These are phyloP conservation scores for Kwoniella mangroviensis DNA, from an alignment of 768 basidiomycete genomes.

Conservation along the genomic window DNA sequence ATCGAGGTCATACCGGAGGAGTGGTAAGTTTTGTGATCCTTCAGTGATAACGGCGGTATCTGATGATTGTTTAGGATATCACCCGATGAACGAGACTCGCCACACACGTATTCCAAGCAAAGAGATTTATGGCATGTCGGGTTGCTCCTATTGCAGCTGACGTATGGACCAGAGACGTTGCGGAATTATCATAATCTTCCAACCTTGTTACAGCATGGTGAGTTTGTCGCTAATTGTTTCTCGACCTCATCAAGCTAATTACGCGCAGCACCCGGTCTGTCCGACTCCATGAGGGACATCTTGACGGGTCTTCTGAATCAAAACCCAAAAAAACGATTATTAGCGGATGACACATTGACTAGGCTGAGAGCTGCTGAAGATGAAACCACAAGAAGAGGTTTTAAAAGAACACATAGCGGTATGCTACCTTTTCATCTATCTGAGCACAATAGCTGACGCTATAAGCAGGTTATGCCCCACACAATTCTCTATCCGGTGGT, in stretches of 20 bases:
- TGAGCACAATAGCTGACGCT: background rate
- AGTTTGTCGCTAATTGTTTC: constrained; percentile 3
- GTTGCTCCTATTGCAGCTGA: constrained; percentile 80
- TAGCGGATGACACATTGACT: constrained; percentile 45
- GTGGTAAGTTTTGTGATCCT: constrained; percentile 61
- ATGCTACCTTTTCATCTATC: background rate
- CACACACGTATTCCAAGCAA: constrained; percentile 73
- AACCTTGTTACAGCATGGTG: constrained; percentile 53
- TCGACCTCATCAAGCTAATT: background rate
- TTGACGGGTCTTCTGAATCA: constrained; percentile 48
- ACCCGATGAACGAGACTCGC: constrained; percentile 77
- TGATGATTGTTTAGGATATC: constrained; percentile 65
- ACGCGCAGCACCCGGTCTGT: constrained; percentile 17
- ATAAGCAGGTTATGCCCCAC: constrained; percentile 2
- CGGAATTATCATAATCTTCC: constrained; percentile 56
- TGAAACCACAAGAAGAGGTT: constrained; percentile 15
- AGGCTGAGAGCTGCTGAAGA: constrained; percentile 28
- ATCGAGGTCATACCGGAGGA: constrained; percentile 59
- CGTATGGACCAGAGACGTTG: constrained; percentile 75
- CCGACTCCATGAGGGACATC: constrained; percentile 41
- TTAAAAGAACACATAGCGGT: constrained; percentile 15
- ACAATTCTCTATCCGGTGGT: background rate
- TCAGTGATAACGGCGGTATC: background rate
- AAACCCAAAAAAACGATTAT: constrained; percentile 43
- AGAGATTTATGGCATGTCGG: constrained; percentile 84